A percentile compares a stretch with the other conserved stretches of the same genome.
These are phyloP conservation scores for Termitomyces heimii DNA, from an alignment of 768 basidiomycete genomes.

Conservation along the genomic window DNA sequence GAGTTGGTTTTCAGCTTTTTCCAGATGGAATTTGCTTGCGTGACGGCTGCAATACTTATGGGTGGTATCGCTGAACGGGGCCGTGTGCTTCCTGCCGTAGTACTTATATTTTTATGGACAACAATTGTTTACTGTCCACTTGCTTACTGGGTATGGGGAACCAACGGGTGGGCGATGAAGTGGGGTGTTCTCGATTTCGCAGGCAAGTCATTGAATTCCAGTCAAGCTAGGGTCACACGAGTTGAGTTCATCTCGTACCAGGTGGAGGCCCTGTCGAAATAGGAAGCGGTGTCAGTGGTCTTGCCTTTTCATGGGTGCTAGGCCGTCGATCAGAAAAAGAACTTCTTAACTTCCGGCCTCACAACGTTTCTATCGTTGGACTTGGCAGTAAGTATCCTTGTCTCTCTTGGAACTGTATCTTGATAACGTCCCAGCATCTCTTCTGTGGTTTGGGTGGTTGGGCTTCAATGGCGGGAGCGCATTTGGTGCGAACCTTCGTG, in stretches of 20 bases:
- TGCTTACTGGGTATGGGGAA: constrained; percentile 81
- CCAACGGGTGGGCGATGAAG: constrained; percentile 78
- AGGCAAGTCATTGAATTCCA: constrained; percentile 32
- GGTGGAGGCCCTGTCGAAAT: constrained; percentile 89
- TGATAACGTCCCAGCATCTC: constrained; percentile 37
- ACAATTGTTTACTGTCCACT: constrained; percentile 87
- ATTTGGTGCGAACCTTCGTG: constrained; percentile 83
- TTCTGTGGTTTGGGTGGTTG: constrained; percentile 85
- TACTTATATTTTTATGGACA: constrained; percentile 80
- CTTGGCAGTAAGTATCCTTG: constrained; percentile 53
- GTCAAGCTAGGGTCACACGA: background rate
- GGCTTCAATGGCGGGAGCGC: constrained; percentile 93
- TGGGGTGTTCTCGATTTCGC: constrained; percentile 89
- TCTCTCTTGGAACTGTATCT: background rate
- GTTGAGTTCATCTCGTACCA: constrained; percentile 16
- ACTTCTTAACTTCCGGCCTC: constrained; percentile 76
- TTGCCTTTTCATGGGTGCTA: constrained; percentile 84
- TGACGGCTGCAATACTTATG: constrained; percentile 72
- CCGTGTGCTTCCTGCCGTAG: constrained; percentile 73
- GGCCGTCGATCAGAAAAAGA: constrained; percentile 74
- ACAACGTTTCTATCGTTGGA: constrained; percentile 79
- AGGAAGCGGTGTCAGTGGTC: constrained; percentile 75
- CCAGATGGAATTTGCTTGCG: constrained; percentile 83
- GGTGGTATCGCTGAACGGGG: constrained; percentile 86
- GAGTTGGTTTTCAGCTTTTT: constrained; percentile 81